Evolutionary conservation across 1,139 yeast species (phyloP).

Genomic region (Zhuliangozyma blackwelliae): DNA sequence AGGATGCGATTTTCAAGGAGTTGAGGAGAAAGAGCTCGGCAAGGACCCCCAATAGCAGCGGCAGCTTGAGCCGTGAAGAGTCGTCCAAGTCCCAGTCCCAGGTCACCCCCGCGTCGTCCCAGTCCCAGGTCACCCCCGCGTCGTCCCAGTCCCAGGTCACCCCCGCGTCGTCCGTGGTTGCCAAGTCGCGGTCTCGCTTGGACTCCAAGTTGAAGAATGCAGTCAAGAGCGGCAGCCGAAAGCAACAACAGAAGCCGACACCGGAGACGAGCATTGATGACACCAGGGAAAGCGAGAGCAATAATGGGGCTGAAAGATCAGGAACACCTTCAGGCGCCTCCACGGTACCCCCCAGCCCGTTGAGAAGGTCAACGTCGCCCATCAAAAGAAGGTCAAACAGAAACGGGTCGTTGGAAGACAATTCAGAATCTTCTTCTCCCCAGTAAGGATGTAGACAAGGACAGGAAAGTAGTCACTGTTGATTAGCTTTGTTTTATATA

Average conservation of each 20-base stretch:
- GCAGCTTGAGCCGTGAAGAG: constrained; percentile 8
- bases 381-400: constrained; percentile 29
- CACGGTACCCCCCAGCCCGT: constrained; percentile 15
- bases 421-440: too few species aligned
- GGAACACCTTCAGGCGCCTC: constrained; percentile 16
- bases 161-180: constrained; percentile 8
- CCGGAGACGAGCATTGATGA: background rate
- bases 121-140: background rate
- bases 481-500: too few species aligned
- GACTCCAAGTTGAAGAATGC: constrained; percentile 31
- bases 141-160: background rate
- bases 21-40: constrained; percentile 38
- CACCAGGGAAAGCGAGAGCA: constrained; percentile 3
- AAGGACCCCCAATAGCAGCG: constrained; percentile 5
- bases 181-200: constrained; percentile 25
- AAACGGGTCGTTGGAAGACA: background rate
- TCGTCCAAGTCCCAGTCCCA: constrained; percentile 7
- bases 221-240: constrained; percentile 11
- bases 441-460: too few species aligned
- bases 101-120: background rate
- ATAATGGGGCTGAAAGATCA: background rate
- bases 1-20: constrained; percentile 35
- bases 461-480: too few species aligned
- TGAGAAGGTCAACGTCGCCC: constrained; percentile 39
- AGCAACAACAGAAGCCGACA: constrained; percentile 1